These are phyloP conservation scores for Senecio squalidus DNA, from an alignment of 140 eudicot species.

Conservation along the genomic window DNA sequence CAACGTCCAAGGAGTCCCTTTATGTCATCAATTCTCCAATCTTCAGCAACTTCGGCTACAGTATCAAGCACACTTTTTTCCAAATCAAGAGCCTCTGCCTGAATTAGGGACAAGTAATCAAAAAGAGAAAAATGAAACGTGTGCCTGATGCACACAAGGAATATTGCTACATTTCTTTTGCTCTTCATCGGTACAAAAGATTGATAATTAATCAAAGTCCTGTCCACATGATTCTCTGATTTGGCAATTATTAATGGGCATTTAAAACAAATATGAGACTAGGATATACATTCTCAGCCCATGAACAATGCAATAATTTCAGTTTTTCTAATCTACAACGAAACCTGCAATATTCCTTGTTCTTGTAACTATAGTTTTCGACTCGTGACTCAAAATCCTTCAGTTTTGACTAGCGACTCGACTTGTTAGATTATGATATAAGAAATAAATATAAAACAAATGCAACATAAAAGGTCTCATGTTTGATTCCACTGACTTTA, in stretches of 20 bases:
- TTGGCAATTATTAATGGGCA: no score
- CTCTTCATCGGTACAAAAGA: no score
- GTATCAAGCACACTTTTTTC: slow-evolving; percentile 85
- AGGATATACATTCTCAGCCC: not conserved
- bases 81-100: slow-evolving; percentile 98
- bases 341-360: not conserved
- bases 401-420: no score
- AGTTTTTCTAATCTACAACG: not conserved
- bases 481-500: no score
- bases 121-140: not conserved
- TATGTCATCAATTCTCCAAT: slow-evolving; percentile 89
- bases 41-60: slow-evolving; percentile 93
- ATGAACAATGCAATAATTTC: not conserved
- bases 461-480: no score
- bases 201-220: no score
- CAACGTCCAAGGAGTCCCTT: slow-evolving; percentile 97
- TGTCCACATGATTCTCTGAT: no score
- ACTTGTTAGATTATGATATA: no score
- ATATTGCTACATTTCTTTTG: not conserved
- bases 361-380: not conserved
- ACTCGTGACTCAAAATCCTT: no score
- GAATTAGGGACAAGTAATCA: slow-evolving; percentile 1
- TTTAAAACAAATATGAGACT: not conserved
- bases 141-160: not conserved
- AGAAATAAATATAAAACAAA: no score